Evolutionary conservation across 2,329 filamentous ascomycete genomes (phyloP), one percentile per base, ranked within the genome.

Genomic region (Phyllosticta ampelicida): DNA sequence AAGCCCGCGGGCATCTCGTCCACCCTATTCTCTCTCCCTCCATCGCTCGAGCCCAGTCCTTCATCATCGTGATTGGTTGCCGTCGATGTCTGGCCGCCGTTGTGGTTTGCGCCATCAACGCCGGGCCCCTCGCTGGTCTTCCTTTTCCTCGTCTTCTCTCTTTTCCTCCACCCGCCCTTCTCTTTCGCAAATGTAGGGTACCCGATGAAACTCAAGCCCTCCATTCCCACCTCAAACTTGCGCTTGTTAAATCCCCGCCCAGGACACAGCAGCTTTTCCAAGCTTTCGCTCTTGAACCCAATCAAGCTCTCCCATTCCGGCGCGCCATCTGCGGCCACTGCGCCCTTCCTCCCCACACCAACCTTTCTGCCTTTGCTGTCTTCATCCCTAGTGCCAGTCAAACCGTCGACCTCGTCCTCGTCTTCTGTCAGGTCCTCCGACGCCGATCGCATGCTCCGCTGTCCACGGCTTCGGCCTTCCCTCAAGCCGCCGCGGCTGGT

Each of bases 181-280:
- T 73, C 71, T 19, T 71, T 62, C n/a, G 72, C 68, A 61, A 73
- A 74, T 68, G 73, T 74, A 21, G 72, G 72, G n/a, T 70, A 69
- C 23, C 72, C 71, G 1, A 74, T 65, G 56, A 73, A 73, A 9
- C 72, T 70, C 16, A 72, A 64, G 48, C 69, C 67, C 61, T 74
- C 72, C 3, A 74, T 68, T 1, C 71, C 71, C 9, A 73, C 62
- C 62, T 74, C 72, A 60, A 74, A 74, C 30, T 68, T 64, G 23
- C 67, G 63, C 66, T 74, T 74, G 58, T 74, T 73, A 61, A 70
- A 73, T 6, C 67, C 66, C 53, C 65, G 66, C 50, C 62, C 63
- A 8, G 72, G 72, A 58, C 65, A 70, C 23, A 74, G 62, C 62
- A 74, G 69, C 63, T 72, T 73, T 64, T 72, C 70, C 28, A 74